Evolutionary conservation across 1,284 basidiomycete genomes (phyloP).

Genomic region (Tausonia pullulans): DNA sequence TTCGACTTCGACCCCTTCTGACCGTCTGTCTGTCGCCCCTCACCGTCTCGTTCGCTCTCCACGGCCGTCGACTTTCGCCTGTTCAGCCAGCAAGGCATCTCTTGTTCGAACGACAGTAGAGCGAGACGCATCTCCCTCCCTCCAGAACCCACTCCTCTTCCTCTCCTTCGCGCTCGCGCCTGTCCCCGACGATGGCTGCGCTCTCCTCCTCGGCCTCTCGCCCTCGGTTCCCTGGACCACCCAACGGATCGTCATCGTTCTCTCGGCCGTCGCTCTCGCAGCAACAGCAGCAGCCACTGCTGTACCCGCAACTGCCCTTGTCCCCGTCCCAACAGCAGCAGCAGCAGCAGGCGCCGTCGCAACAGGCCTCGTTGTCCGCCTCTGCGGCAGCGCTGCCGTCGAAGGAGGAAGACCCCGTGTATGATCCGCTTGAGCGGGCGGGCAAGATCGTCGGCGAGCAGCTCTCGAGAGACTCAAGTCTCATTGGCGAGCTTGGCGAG

Average conservation of each 20-base stretch:
- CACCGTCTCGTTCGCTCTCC: too few relatives aligned
- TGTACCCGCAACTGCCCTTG: neutral
- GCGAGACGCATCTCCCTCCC: too few relatives aligned
- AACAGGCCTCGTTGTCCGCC: neutral
- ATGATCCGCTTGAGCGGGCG: constrained; percentile 11
- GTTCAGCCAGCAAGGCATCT: too few relatives aligned
- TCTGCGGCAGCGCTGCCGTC: neutral
- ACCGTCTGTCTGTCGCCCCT: too few relatives aligned
- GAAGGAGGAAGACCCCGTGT: constrained; percentile 4
- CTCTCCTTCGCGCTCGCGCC: constrained; percentile 23
- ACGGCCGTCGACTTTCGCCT: too few relatives aligned
- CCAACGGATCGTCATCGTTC: too few relatives aligned
- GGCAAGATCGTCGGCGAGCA: constrained; percentile 11
- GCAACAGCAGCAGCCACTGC: neutral
- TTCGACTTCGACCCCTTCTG: too few relatives aligned
- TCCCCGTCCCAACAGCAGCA: neutral
- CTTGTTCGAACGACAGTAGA: too few relatives aligned
- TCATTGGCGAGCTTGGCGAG: constrained; percentile 14
- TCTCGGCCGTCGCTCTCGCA: neutral
- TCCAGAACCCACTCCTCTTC: too few relatives aligned
- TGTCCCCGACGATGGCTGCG: constrained; percentile 70
- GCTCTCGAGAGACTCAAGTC: neutral
- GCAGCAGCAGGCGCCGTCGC: neutral
- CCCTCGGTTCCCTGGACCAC: too few relatives aligned
- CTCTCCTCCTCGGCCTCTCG: constrained; percentile 39